Base-by-base conservation (phyloP, 2,329 filamentous ascomycete species). In the Cytospora schulzeri region DNA sequence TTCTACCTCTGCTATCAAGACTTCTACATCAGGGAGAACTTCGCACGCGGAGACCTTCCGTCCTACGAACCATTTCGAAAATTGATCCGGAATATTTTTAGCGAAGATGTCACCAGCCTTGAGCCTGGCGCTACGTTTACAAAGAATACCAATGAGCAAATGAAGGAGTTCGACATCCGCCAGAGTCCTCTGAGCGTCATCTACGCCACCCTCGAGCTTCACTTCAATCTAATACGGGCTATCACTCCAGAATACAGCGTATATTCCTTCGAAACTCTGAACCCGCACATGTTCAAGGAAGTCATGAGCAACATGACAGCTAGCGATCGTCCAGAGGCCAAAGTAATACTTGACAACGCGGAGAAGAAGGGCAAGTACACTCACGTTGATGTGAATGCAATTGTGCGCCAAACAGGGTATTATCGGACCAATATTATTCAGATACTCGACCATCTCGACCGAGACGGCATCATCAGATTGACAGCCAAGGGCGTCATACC, bases 141-240 rank as follows among this genome's bases (percentile, higher is more conserved):
- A 62, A 73, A 79, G 4, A 82, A 76, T 38, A 76, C 82, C 15
- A 74, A 77, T 14, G 69, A 75, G 0, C 81, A 87, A 53, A 75
- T 76, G 2, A 78, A 74, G 28, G 77, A 81, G 0, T 83, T 80
- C 63, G 86, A 89, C 68, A 85, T 89, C 62, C 79, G 81, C 24
- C 66, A 74, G 1, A 82, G 74, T 3, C 78, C 82, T 0, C 74
- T 88, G 7, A 75, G 76, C 48, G 82, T 84, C 58, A 79, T 88
- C 19, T 86, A 87, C 59, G 84, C 86, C 0, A 80, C 84, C n/a
- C 75, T 89, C 1, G 87, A 89, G 70, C 76, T 89, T 5, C 81
- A 80, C 3, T 87, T 86, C 65, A 76, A 77, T 0, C 75, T 88
- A 0, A 77, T 89, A 33, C 79, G 86, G 26, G 85, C 81, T 19